Percentiles rank a stretch among this genome's conserved stretches.
Conservation (phyloP, 306 rosid species). For the Sechiopsis laciniata region DNA sequence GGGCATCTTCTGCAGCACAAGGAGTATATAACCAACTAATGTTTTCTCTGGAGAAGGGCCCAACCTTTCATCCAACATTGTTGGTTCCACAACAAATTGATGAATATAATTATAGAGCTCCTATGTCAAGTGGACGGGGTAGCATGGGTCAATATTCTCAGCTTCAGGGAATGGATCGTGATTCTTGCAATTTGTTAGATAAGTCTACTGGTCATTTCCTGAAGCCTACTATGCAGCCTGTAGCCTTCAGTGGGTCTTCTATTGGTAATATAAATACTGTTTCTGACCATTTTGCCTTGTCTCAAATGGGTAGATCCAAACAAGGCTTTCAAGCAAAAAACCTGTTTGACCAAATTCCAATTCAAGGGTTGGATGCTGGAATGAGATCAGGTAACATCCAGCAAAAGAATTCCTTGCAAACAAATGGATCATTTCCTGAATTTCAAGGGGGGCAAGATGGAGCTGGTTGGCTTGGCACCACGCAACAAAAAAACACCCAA, state of each 20-base stretch:
- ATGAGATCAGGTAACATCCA: constrained; percentile 33
- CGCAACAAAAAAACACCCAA: constrained; percentile 33
- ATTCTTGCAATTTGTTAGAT: constrained; percentile 37
- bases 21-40: constrained; percentile 31
- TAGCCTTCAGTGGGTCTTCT: constrained; percentile 33
- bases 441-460: constrained; percentile 33
- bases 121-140: constrained; percentile 37
- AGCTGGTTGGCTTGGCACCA: constrained; percentile 37
- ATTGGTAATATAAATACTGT: constrained; percentile 27
- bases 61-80: constrained; percentile 30
- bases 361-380: constrained; percentile 33
- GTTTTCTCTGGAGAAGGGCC: constrained; percentile 44
- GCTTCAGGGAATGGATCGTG: constrained; percentile 34
- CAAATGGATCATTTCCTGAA: constrained; percentile 29
- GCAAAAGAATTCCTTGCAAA: constrained; percentile 30
- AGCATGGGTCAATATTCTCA: constrained; percentile 31
- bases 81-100: constrained; percentile 44
- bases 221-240: constrained; percentile 35
- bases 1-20: constrained; percentile 35
- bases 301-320: constrained; percentile 31
- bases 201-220: constrained; percentile 31
- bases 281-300: constrained; percentile 35
- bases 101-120: constrained; percentile 39
- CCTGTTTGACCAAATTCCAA: constrained; percentile 33
- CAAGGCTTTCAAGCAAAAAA: constrained; percentile 40